Evolutionary conservation across 345 rosid genomes (phyloP), one percentile per base, ranked within the genome.

Genomic region (Noccaea caerulescens): DNA sequence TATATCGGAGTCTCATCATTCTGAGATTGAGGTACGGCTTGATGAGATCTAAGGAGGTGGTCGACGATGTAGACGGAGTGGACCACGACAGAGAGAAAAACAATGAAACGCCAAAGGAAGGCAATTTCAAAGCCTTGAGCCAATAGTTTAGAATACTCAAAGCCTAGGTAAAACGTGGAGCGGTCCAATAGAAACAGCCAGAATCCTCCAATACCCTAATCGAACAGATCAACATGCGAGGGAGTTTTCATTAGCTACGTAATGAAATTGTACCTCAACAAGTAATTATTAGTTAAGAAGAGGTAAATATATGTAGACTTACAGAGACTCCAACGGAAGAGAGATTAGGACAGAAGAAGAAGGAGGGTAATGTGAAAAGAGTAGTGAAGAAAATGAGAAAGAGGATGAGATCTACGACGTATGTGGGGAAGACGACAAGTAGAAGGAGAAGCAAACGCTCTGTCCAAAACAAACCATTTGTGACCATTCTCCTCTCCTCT

Each of bases 191-290:
- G 56, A 56, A 56, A 64, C 58, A 64, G 12, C 71, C 58, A 72
- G 25, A 64, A 34, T 25, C 51, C 51, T 64, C 71, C 76, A 46
- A 64, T 64, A 37, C 76, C 71, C 69, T 72, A 53, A 63, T 63
- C 27, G 32, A 32, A 71, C 27, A 55, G 23, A 44, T 39, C 30
- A 66, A 39, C 11, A 16, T 43, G 23, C 32, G 13, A 51, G 27
- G 3, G 43, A 69, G 18, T 50, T 41, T 50, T 42, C 27, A 25
- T 25, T 25, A 25, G 2, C 18, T 16, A 16, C 18, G 18, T 16
- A 16, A 16, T 16, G 18, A 16, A 34, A 30, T 4, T 46, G 16
- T 46, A 33, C 44, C 46, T 39, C 53, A 53, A 43, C 27, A 62
- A 42, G 46, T 62, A 16, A 30, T n/a, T 25, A 25, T 25, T 10